A percentile compares a stretch with the other conserved stretches of the same genome.
phyloP scores from a whole-genome alignment of 805 yeast genomes.

The Ogataea thermomethanolica region DNA sequence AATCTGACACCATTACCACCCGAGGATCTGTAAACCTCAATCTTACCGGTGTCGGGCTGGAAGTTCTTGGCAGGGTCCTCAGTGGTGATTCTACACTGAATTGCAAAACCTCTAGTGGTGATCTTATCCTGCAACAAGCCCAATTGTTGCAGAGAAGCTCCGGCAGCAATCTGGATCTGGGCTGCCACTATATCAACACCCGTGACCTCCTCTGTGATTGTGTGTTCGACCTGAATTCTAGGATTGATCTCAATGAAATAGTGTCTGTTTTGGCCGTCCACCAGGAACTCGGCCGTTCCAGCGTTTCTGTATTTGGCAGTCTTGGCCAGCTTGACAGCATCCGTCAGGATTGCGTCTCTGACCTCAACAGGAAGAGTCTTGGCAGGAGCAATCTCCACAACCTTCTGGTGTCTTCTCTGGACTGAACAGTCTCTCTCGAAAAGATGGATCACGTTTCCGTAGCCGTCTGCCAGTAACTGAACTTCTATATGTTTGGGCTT shows the following conservation, averaged over 20 bases:
- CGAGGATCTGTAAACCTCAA: constrained; percentile 95
- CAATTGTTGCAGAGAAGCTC: constrained; percentile 87
- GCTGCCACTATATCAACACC: constrained; percentile 98
- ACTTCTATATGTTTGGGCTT: constrained; percentile 98
- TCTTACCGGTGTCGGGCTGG: constrained; percentile 98
- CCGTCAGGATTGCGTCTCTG: constrained; percentile 88
- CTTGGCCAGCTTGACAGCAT: constrained; percentile 90
- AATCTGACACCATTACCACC: constrained; percentile 99
- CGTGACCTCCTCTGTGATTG: constrained; percentile 97
- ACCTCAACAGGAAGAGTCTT: constrained; percentile 78
- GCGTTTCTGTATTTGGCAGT: constrained; percentile 92
- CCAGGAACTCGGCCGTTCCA: constrained; percentile 97
- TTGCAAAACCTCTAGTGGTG: constrained; percentile 95
- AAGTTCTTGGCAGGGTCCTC: constrained; percentile 96
- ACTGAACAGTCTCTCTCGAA: constrained; percentile 99
- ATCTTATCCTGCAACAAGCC: constrained; percentile 93
- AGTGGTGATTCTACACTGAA: constrained; percentile 98
- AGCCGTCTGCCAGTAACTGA: constrained; percentile 87
- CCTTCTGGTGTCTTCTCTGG: constrained; percentile 98
- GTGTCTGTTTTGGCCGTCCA: constrained; percentile 89
- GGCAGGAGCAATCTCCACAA: constrained; percentile 98
- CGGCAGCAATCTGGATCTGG: constrained; percentile 98
- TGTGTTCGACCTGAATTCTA: constrained; percentile 97
- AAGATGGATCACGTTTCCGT: constrained; percentile 92
- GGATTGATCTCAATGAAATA: constrained; percentile 98